Base-by-base conservation (phyloP, 768 basidiomycete genomes). In the Leccinum subgranulosum region DNA sequence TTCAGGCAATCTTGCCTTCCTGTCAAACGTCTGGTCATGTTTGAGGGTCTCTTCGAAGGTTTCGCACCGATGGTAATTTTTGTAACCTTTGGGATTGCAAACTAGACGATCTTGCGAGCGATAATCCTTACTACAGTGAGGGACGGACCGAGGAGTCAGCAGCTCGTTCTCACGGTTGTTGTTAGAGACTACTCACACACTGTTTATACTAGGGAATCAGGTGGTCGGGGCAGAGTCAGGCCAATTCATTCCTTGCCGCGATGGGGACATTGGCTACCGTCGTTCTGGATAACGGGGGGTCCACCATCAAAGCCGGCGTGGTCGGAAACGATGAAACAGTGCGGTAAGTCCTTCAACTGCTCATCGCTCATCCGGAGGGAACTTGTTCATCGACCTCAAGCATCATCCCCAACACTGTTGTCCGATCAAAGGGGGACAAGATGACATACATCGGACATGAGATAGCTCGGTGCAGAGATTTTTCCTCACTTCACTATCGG, bases 261-360 rank as follows among this genome's bases (percentile, higher is more conserved):
- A 62, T 73, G 56, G 39, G 53, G 9, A 25, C 62, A 1, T 5
- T 41, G 43, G 67, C 75, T 12, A 76, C 86, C 27, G 74, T 94
- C 54, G 77, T 95, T 14, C 78, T 96, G 47, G 94, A 98, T 71
- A 98, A 96, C 69, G 94, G 94, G 41, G 94, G 85, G 10, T 84
- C 81, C 34, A 83, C 83, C 4, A 86, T 96, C 71, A 98, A 97
- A 68, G 82, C 82, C 28, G 90, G 92, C 1, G 58, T 85, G 25
- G 77, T 76, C 45, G 72, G 68, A 49, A 67, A 64, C 47, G 64
- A 64, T 53, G 73, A 67, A 53, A 61, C 63, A 51, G 61, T 62
- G 53, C 68, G 63, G 71, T 71, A 41, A 41, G 72, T 55, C 8
- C 19, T 43, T 25, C 46, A 47, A 25, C 49, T 57, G 52, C 17